Evolutionary conservation across 805 yeast genomes (phyloP).

Genomic region (Hanseniaspora meyeri): DNA sequence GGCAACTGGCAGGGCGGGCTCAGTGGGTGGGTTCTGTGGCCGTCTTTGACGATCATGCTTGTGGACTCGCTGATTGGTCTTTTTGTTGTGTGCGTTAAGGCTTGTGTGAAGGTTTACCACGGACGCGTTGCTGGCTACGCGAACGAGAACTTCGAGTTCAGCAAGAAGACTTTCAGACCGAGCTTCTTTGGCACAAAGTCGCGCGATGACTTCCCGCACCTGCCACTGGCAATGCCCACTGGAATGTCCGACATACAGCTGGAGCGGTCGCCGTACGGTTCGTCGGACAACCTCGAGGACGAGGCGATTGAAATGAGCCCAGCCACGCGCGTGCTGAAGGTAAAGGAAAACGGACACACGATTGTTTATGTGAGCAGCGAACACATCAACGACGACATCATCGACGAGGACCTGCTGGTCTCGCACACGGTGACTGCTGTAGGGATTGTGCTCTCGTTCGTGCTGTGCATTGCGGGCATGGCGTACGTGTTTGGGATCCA

Average conservation of each 20-base stretch:
- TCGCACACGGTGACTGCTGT: conserved; percentile 34
- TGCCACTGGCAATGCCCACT: neutral
- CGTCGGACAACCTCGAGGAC: neutral
- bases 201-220: conserved; percentile 5
- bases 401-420: conserved; percentile 38
- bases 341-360: conserved; percentile 14
- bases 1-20: conserved; percentile 83
- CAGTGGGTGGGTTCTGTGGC: conserved; percentile 97
- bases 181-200: conserved; percentile 8
- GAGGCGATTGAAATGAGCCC: neutral
- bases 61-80: conserved; percentile 80
- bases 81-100: conserved; percentile 42
- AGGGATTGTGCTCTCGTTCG: conserved; percentile 56
- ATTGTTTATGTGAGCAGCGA: conserved; percentile 24
- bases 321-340: conserved; percentile 16
- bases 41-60: conserved; percentile 84
- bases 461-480: conserved; percentile 55
- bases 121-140: neutral
- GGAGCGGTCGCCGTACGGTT: neutral
- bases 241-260: too few relatives aligned
- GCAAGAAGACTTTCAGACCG: conserved; percentile 1
- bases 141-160: neutral
- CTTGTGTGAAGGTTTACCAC: conserved; percentile 24
- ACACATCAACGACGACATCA: conserved; percentile 29
- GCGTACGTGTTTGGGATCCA: conserved; percentile 52